Base-by-base conservation (phyloP, 768 basidiomycete species). In the Megacollybia marginata region DNA sequence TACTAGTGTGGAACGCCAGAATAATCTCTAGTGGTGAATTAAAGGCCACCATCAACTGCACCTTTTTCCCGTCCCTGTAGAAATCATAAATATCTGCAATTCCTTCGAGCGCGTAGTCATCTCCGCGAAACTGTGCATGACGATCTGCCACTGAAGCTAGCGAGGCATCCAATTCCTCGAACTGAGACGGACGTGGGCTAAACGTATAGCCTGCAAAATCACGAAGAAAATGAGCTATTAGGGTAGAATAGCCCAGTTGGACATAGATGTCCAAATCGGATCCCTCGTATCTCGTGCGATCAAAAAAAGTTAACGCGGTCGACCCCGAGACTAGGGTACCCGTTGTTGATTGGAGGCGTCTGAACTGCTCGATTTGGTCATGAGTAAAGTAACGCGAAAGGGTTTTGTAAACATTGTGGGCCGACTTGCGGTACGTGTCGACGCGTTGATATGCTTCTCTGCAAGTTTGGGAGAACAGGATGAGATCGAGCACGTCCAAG, bases 201-300 rank as follows among this genome's bases (percentile, higher is more conserved):
- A 55, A 71, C 0, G 13, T 6, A 45, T 73, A 72, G 0, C 67
- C 67, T 5, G 60, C 54, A 28, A 2, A 28, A 13, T 55, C 44
- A 0, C 57, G 34, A 0, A 72, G 55, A 51, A 63, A 70, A 11
- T 33, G 45, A 2, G 59, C 63, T 1, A 73, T 52, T 34, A 62
- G 62, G 16, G 52, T 47, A 35, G 54, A 51, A 23, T 56, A 50
- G 0, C 58, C 55, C 2, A 61, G 57, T 11, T 65, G 58, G 23
- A 58, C 58, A 51, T 73, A 73, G 9, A 73, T 40, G 45, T 74
- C 71, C 12, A 73, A 61, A 51, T 73, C 70, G 1, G 69, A 56
- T 4, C 58, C 59, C 12, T 62, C 56, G 49, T 73, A 73, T 45
- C 59, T 57, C 0, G 60, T 57, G 18, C 71, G 51, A 44, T 68